These are phyloP conservation scores for Stemphylium lycopersici DNA, from an alignment of 2,329 filamentous ascomycete genomes.

Conservation along the genomic window DNA sequence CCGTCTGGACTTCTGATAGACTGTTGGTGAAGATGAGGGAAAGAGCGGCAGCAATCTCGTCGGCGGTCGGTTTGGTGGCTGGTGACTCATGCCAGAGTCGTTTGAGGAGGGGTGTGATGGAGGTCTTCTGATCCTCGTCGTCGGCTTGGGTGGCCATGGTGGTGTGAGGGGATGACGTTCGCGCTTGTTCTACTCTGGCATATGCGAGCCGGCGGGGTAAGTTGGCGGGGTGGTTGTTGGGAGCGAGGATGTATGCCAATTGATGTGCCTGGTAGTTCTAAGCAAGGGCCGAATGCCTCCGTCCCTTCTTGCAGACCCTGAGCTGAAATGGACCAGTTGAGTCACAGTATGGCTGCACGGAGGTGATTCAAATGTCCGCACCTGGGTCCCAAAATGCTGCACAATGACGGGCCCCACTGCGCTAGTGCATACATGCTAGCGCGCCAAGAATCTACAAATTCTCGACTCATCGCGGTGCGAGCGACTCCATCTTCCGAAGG, in stretches of 20 bases:
- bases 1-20: constrained; percentile 85
- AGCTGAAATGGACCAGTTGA: constrained; percentile 24
- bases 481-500: constrained; percentile 30
- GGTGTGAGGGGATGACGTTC: constrained; percentile 5
- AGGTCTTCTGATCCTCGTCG: constrained; percentile 46
- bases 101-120: constrained; percentile 74
- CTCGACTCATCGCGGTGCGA: constrained; percentile 17
- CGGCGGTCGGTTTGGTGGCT: constrained; percentile 61
- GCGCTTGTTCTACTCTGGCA: constrained; percentile 14
- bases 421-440: constrained; percentile 28
- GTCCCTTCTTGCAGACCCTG: neutral
- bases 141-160: constrained; percentile 34
- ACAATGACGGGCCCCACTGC: constrained; percentile 18
- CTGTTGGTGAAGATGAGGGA: constrained; percentile 90
- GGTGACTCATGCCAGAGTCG: constrained; percentile 68
- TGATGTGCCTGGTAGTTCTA: neutral
- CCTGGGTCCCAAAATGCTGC: constrained; percentile 12
- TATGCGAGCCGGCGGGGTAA: constrained; percentile 19
- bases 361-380: constrained; percentile 25
- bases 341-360: constrained; percentile 28
- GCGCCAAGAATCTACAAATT: constrained; percentile 26
- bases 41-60: constrained; percentile 88
- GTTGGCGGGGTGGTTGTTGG: constrained; percentile 10
- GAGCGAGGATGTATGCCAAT: neutral
- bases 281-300: neutral